Evolutionary conservation across 257 asterid genomes (phyloP).

Genomic region (Solanum virginianum): DNA sequence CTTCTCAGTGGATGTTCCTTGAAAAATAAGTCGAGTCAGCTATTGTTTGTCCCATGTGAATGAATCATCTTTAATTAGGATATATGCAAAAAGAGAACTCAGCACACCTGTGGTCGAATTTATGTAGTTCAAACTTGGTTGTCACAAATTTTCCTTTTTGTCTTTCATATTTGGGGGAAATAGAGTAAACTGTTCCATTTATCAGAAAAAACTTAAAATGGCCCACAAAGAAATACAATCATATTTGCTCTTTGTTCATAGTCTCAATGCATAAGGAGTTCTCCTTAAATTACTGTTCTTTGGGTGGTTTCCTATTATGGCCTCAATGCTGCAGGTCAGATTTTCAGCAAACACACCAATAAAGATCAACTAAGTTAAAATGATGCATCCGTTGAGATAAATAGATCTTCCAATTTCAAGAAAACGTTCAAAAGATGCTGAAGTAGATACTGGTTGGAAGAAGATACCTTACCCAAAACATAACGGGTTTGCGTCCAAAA

Average conservation of each 20-base stretch:
- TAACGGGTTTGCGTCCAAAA: slow-evolving; percentile 83
- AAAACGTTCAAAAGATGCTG: background rate
- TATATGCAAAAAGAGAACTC: background rate
- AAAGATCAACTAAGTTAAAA: background rate
- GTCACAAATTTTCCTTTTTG: background rate
- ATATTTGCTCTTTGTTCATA: background rate
- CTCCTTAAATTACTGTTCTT: background rate
- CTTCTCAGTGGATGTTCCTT: background rate
- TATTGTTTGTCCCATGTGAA: background rate
- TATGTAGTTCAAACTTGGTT: background rate
- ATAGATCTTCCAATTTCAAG: background rate
- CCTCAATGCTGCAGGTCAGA: background rate
- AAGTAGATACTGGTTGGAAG: background rate
- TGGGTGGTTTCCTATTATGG: background rate
- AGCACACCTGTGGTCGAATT: background rate
- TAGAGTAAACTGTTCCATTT: background rate
- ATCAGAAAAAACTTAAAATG: background rate
- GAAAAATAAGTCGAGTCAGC: background rate
- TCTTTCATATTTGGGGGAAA: background rate
- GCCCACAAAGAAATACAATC: background rate
- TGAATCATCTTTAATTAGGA: background rate
- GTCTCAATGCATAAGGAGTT: background rate
- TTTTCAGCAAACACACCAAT: background rate
- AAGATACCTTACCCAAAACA: slow-evolving; percentile 96
- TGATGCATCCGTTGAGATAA: background rate